Evolutionary conservation across 2,329 filamentous ascomycete species (phyloP), one percentile per base, ranked within the genome.

Genomic region (Venturiaceae sp.): DNA sequence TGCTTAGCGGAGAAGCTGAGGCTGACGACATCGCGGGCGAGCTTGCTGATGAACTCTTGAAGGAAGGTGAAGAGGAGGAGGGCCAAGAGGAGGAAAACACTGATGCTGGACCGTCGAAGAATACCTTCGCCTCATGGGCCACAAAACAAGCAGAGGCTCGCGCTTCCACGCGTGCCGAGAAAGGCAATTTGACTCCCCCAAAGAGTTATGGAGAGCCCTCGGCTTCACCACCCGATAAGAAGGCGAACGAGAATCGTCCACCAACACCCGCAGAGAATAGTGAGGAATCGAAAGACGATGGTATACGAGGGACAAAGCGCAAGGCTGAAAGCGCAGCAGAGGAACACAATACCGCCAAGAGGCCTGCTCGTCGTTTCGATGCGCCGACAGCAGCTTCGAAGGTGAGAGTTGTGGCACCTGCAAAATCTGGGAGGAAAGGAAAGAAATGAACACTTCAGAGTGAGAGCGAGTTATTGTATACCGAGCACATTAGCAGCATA

Each of bases 11-110:
- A 13, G 56, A 55, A 28, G 54, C 56, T 5, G 59, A 39, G 37
- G 46, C 30, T 13, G 58, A 60, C 19, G 57, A 60, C 13, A 19
- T 60, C 23, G 34, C 36, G 2, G 57, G 57, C 6, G 44, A 53
- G 28, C 34, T 60, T 8, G 57, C 59, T 3, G 57, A 58, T 26
- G 21, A 50, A 37, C 23, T 60, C n/a, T 34, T 60, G 19, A 54
- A 39, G 32, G 32, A 36, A 53, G 32, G 30, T 7, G 57, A 53
- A 19, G 50, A 58, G n/a, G 32, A 36, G 14, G 36, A 44, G 5
- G 30, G 50, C 2, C 36, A 57, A 5, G 55, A 47, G 14, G 41
- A 16, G 26, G 55, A 52, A 28, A 28, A 50, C 16, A 21, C n/a
- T 34, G 52, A 54, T 9, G 52, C 3, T 6, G 54, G 16, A 7